Base-by-base conservation (phyloP, 352 stramenopile genomes). In the Phytophthora idaei region DNA sequence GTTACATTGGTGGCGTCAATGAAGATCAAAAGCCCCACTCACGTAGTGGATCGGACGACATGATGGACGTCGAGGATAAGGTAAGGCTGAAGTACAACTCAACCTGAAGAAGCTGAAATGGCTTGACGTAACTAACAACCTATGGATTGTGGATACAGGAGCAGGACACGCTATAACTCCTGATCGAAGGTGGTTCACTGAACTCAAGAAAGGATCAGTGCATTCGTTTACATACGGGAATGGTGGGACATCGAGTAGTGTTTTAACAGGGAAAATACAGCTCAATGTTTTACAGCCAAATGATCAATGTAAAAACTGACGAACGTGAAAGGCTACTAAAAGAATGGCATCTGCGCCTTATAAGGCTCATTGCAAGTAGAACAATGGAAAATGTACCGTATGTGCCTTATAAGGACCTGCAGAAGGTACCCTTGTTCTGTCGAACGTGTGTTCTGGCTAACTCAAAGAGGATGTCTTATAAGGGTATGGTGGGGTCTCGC, bases 401-500 rank as follows among this genome's bases (percentile, higher is more conserved):
- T 39, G 34, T 39, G 12, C 34, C 9, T 21, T 51, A 51, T 36
- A 34, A 9, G 9, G 46, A 53, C 27, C 12, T 66, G 29, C 27
- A 44, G 15, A 52, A 57, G 31, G 36, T 58, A 27, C 12, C 12
- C 9, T 50, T 66, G 21, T 59, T 66, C 17, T 59, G 58, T 55
- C 25, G 36, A 8, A 55, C 49, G 1, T 66, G 58, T 17, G 31
- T 29, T n/a, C 39, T 46, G 6, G 37, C 17, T 14, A 58, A 58
- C 3, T 52, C 36, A 17, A 28, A 29, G 14, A 27, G 58, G 6
- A 65, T 65, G 58, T 65, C 58, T 14, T 66, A 59, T 12, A 54
- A n/a, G 9, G 59, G 57, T 5, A 60, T 54, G 50, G 27, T 28
- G 15, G 49, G 49, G n/a, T 2, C 21, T 28, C 59, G 51, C 41